A percentile compares a stretch with the other conserved stretches of the same genome.
phyloP scores from a whole-genome alignment of 202 grass and related monocot genomes.

The Zizania palustris region DNA sequence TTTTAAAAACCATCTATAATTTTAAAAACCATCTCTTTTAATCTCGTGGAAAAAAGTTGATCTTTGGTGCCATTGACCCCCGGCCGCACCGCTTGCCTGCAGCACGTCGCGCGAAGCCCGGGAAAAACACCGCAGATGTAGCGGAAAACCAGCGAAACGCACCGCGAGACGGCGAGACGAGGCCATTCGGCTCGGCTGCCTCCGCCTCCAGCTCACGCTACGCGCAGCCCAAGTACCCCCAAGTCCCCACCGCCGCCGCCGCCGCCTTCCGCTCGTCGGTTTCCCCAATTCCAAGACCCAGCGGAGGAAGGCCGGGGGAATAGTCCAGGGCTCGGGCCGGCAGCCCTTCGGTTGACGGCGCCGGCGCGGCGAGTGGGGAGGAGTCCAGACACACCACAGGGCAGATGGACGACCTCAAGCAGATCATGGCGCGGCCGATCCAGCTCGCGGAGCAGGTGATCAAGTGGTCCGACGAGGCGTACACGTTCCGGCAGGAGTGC shows the following conservation, averaged over 20 bases:
- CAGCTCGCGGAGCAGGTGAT: constrained; percentile 94
- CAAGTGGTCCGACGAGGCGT: constrained; percentile 75
- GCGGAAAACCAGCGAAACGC: not conserved
- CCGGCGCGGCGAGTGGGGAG: not conserved
- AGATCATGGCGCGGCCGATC: constrained; percentile 93
- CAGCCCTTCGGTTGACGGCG: constrained; percentile 23
- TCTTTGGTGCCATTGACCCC: constrained; percentile 8
- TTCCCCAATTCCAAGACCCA: constrained; percentile 23
- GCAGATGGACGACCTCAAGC: constrained; percentile 82
- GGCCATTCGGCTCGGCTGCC: not conserved
- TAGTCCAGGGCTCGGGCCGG: not conserved
- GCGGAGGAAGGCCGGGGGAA: constrained; percentile 46
- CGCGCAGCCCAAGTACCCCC: not conserved
- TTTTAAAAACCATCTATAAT: too few relatives aligned
- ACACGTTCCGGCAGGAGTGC: constrained; percentile 87
- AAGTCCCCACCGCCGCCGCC: constrained; percentile 28
- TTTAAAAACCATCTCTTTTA: too few relatives aligned
- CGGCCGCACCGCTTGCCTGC: not conserved
- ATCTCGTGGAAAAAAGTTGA: too few relatives aligned
- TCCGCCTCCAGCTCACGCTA: constrained; percentile 36
- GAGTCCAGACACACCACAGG: not conserved
- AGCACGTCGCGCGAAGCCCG: too few relatives aligned
- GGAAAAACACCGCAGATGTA: not conserved
- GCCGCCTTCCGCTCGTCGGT: constrained; percentile 9
- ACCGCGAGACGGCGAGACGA: not conserved